These are phyloP conservation scores for Ailanthus altissimus DNA, from an alignment of 345 rosid species.

Conservation along the genomic window DNA sequence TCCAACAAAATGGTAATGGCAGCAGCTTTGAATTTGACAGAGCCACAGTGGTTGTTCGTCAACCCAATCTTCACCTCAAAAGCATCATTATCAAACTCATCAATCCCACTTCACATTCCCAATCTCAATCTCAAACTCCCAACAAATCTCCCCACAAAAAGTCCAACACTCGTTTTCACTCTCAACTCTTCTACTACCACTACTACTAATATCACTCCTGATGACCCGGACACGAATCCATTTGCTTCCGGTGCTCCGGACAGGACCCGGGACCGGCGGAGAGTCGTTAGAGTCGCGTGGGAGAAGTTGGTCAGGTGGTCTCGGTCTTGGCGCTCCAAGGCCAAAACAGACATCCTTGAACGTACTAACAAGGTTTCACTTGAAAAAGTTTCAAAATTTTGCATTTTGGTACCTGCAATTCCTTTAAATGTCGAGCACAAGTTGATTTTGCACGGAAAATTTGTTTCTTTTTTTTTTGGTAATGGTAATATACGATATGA, in stretches of 20 bases:
- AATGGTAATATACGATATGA: too few species aligned
- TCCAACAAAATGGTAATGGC: too few species aligned
- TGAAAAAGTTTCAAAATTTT: background rate
- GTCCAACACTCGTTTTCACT: constrained; percentile 9
- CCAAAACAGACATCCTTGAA: constrained; percentile 70
- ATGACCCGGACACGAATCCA: constrained; percentile 7
- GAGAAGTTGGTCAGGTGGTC: constrained; percentile 92
- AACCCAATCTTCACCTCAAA: constrained; percentile 5
- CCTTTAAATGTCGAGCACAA: too few species aligned
- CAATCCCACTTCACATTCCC: constrained; percentile 19
- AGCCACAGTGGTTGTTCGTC: constrained; percentile 24
- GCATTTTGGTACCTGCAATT: background rate
- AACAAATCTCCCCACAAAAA: constrained; percentile 27
- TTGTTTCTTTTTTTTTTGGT: background rate
- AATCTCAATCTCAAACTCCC: constrained; percentile 24
- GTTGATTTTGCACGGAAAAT: background rate
- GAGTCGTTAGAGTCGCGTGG: constrained; percentile 79
- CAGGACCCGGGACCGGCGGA: constrained; percentile 52
- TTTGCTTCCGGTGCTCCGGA: constrained; percentile 22
- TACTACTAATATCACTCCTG: background rate
- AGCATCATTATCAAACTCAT: background rate
- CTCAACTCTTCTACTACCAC: background rate
- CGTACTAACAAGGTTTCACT: constrained; percentile 69
- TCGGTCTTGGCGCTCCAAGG: constrained; percentile 77
- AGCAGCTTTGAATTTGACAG: constrained; percentile 33